Evolutionary conservation across 2,329 filamentous ascomycete genomes (phyloP), one percentile per base, ranked within the genome.

Genomic region (Furcasterigmium sp.): DNA sequence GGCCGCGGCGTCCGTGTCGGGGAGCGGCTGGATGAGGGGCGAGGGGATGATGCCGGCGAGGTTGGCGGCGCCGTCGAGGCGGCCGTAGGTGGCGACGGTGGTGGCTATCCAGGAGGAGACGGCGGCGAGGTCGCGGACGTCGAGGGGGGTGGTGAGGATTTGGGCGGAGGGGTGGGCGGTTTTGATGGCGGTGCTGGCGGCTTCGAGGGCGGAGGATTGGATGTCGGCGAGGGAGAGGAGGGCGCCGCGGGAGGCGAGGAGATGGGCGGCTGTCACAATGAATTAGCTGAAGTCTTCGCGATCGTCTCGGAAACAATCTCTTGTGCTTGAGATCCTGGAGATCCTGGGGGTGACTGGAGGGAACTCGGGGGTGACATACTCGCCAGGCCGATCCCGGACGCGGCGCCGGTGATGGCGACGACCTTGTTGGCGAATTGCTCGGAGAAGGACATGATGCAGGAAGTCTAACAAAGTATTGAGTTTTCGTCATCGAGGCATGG

Each of bases 181-280:
- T 13, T 46, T 20, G 2, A 57, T 54, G 7, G 49, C 39, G 6
- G 44, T 26, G 17, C 49, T 43, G 5, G 51, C 53, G n/a, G 48
- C 50, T 8, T 57, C 46, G 2, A 76, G 61, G 0, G 58, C 56
- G 0, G 53, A 49, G 8, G 56, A 47, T 38, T 68, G 61, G 41
- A 76, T 57, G 50, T 78, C 75, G 9, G 67, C 70, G 4, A 77
- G 57, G 5, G 72, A 72, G 6, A 78, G 51, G 4, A 48, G 58
- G 2, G 71, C 72, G 19, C 72, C 73, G 21, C 62, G 59, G 2
- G 57, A 51, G 44, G 67, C 63, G 2, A 75, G 62, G 13, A 69
- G 59, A 17, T 64, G 59, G 8, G 72, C 67, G 8, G 71, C n/a
- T n/a, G n/a, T n/a, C n/a, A n/a, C n/a, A n/a, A n/a, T n/a, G n/a